phyloP scores from a whole-genome alignment of 345 rosid species.

The Rubroshorea leprosula region DNA sequence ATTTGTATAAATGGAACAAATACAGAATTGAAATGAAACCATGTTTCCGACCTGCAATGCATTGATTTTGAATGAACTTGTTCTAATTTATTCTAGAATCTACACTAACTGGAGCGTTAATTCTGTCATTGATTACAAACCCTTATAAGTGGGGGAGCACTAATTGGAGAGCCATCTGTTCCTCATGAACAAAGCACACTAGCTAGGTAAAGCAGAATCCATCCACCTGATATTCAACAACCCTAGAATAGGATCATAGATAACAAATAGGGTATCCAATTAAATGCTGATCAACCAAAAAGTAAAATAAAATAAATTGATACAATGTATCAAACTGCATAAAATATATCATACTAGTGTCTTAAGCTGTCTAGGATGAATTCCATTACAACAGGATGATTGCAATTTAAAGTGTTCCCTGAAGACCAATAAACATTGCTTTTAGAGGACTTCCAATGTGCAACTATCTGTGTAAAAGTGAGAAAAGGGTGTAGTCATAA shows the following conservation, averaged over 20 bases:
- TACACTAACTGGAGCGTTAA: too few species aligned
- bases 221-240: constrained; percentile 78
- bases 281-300: not conserved
- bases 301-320: not conserved
- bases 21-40: too few species aligned
- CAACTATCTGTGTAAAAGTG: not conserved
- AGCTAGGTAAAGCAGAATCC: constrained; percentile 93
- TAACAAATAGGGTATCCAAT: not conserved
- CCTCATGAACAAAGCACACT: constrained; percentile 95
- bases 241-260: constrained; percentile 40
- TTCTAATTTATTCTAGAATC: not conserved
- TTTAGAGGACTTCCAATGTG: constrained; percentile 7
- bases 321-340: not conserved
- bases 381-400: not conserved
- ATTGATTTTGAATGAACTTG: too few species aligned
- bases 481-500: too few species aligned
- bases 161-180: constrained; percentile 81
- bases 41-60: too few species aligned
- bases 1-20: too few species aligned
- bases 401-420: not conserved
- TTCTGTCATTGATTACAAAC: constrained; percentile 41
- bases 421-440: constrained; percentile 19
- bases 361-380: constrained; percentile 26
- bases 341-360: constrained; percentile 59
- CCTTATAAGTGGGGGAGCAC: constrained; percentile 74